Evolutionary conservation across 1,139 yeast species (phyloP), one percentile per base, ranked within the genome.

Genomic region (Kluyveromyces sp.): DNA sequence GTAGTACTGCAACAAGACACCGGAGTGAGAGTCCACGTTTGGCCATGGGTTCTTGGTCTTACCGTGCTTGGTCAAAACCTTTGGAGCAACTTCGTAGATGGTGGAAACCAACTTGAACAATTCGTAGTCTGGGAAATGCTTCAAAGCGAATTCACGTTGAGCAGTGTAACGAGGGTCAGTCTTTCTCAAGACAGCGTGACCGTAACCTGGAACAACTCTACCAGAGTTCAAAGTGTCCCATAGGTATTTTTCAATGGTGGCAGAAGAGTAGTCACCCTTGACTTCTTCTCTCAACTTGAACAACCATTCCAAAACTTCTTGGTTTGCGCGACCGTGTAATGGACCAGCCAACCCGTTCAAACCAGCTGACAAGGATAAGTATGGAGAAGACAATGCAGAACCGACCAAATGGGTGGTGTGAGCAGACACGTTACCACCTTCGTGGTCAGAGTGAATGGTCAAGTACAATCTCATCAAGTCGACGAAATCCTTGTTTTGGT

Each of bases 11-110:
- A 92, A 81, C 61, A 92, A 74, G 56, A 89, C 95, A 74, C 97
- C 97, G 44, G 96, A 88, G 73, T 87, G 95, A 48, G 96, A 86
- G 72, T 89, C 97, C 60, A 89, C 97, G 70, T 89, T 89, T 70
- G 97, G 97, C 92, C 92, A 88, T 73, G 96, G 96, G 80, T 88
- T 89, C 80, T 87, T 86, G 65, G 96, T 88, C 80, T 89, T 89
- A 70, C 97, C 97, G 71, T 89, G 97, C 75, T 87, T 78, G 65
- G 94, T 83, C 67, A 89, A 78, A 51, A 89, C 97, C 60, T 78
- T 83, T 67, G 97, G 97, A 52, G 96, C 97, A 64, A 89, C 92
- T 25, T 88, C 89, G 70, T 88, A 87, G 58, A 88, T 83, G 71
- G 83, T 78, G 47, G 94, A 81, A 49, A 88, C 97, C 60, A 88